Percentiles rank a stretch among this genome's conserved stretches.
phyloP scores from a whole-genome alignment of 2,329 filamentous ascomycete genomes.

The Thelonectria blattea region DNA sequence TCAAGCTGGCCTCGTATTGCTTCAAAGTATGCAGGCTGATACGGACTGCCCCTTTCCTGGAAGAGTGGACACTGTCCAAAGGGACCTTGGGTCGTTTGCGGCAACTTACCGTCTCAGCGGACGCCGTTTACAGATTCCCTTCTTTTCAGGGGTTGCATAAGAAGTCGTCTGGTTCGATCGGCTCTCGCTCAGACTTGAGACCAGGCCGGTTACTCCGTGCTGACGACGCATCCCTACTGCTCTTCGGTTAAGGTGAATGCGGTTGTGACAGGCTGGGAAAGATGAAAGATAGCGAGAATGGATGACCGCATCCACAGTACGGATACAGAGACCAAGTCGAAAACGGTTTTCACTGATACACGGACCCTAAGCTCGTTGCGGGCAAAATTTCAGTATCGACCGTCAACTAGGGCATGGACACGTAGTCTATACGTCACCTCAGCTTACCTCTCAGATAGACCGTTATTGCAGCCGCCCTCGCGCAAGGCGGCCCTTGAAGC shows the following conservation, averaged over 20 bases:
- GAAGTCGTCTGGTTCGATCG: not conserved
- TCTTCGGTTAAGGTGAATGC: not conserved
- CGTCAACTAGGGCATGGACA: slow-evolving; percentile 3
- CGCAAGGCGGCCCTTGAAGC: not conserved
- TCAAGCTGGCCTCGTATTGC: slow-evolving; percentile 10
- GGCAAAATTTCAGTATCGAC: slow-evolving; percentile 7
- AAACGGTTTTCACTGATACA: not conserved
- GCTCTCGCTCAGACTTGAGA: not conserved
- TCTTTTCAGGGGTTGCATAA: not conserved
- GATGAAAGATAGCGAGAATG: not conserved
- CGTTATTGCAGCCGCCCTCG: not conserved
- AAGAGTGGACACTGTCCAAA: not conserved
- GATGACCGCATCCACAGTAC: not conserved
- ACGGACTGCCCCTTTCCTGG: slow-evolving; percentile 2
- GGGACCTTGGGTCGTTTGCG: not conserved
- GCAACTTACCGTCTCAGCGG: not conserved
- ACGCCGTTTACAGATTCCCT: not conserved
- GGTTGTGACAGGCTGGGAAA: not conserved
- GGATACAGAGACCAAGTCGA: not conserved
- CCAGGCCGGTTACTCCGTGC: slow-evolving; percentile 14
- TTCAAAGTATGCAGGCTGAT: not conserved
- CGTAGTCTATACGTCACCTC: slow-evolving; percentile 21
- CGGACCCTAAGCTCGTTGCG: slow-evolving; percentile 1
- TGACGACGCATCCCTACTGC: slow-evolving; percentile 4
- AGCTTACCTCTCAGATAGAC: slow-evolving; percentile 16